These are phyloP conservation scores for Cornus florida DNA, from an alignment of 148 eudicot genomes.

Conservation along the genomic window DNA sequence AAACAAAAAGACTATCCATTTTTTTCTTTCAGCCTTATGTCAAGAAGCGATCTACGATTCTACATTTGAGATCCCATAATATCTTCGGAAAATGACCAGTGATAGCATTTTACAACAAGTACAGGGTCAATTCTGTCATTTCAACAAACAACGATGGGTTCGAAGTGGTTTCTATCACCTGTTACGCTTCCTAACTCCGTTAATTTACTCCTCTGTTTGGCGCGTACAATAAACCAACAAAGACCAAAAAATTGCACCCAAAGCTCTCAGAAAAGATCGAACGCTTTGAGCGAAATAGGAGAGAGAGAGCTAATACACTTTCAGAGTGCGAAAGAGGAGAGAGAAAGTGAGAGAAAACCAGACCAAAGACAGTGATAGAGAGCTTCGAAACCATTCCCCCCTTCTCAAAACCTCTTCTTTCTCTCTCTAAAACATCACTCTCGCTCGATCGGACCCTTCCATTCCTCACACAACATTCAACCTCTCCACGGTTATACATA, in stretches of 20 bases:
- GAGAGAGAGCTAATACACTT: constrained; percentile 8
- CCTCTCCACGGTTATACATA: not conserved
- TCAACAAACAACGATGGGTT: too few species aligned
- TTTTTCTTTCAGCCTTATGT: too few species aligned
- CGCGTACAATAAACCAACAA: constrained; percentile 8
- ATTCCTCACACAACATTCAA: not conserved
- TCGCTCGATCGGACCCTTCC: constrained; percentile 16
- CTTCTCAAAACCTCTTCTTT: constrained; percentile 2
- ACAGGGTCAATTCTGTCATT: too few species aligned
- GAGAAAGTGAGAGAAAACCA: constrained; percentile 2
- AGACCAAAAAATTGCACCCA: not conserved
- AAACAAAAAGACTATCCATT: too few species aligned
- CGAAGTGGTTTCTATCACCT: too few species aligned
- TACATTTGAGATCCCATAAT: too few species aligned
- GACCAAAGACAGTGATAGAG: not conserved
- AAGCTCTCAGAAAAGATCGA: not conserved
- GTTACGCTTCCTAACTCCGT: too few species aligned
- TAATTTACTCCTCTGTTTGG: not conserved
- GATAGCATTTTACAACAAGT: too few species aligned
- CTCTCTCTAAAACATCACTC: not conserved
- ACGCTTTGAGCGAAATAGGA: not conserved
- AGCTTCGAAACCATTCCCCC: not conserved
- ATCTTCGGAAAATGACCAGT: too few species aligned
- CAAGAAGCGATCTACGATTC: too few species aligned
- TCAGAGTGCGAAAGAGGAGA: constrained; percentile 11